Conservation (phyloP, 2,329 filamentous ascomycete species). For the Colletotrichum neosansevieriae region DNA sequence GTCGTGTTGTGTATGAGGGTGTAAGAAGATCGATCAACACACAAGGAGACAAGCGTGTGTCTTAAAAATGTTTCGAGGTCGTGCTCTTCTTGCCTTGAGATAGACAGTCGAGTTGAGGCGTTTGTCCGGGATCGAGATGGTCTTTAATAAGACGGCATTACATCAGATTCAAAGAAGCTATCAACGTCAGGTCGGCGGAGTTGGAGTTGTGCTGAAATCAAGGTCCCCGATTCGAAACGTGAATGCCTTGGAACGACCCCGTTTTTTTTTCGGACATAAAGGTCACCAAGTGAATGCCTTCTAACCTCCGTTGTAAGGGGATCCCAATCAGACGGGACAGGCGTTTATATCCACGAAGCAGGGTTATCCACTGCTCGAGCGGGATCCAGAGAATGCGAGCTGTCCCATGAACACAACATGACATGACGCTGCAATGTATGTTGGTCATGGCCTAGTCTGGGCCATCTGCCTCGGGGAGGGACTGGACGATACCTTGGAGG, state of each 20-base stretch:
- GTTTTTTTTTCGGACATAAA: too few relatives aligned
- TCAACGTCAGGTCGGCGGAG: conserved; percentile 32
- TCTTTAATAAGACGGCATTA: conserved; percentile 18
- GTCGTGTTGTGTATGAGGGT: not conserved
- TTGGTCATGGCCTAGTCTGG: conserved; percentile 27
- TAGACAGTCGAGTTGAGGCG: not conserved
- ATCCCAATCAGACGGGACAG: conserved; percentile 21
- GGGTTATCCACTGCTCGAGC: conserved; percentile 21
- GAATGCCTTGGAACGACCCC: too few relatives aligned
- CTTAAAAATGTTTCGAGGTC: not conserved
- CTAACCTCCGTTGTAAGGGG: conserved; percentile 13
- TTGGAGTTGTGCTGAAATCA: conserved; percentile 20
- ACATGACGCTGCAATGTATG: conserved; percentile 31
- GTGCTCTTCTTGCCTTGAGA: conserved; percentile 2
- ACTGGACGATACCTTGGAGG: conserved; percentile 21
- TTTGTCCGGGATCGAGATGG: conserved; percentile 14
- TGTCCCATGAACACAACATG: conserved; percentile 30
- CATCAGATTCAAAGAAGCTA: conserved; percentile 20
- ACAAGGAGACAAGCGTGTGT: not conserved
- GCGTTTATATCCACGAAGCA: conserved; percentile 23
- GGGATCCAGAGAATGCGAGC: conserved; percentile 26
- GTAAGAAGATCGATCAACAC: not conserved
- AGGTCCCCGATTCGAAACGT: conserved; percentile 35
- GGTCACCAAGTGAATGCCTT: conserved; percentile 7
- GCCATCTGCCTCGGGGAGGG: conserved; percentile 27